Base-by-base conservation (phyloP, 225 moss, liverwort and hornwort genomes). In the Pseudoscleropodium purum region DNA sequence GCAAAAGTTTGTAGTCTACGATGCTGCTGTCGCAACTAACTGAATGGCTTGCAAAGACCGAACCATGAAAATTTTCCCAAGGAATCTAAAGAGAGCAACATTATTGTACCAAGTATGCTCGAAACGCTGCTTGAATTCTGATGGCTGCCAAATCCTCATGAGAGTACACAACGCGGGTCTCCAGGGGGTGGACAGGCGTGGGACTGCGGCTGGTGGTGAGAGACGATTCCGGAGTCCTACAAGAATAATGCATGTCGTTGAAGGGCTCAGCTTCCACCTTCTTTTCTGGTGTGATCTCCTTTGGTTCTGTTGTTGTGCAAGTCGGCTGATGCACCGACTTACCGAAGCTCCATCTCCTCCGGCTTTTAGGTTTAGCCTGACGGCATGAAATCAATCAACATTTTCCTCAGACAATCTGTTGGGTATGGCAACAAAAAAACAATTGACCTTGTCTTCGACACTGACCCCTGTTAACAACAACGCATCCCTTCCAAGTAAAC, bases 331-430 rank as follows among this genome's bases (percentile, higher is more conserved):
- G 94, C 65, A 92, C 90, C 18, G 95, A 93, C 79, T 96, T 98
- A 2, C 97, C 96, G 85, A 98, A 98, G 85, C 97, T 96, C 97
- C 97, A 98, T 89, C 94, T 94, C 72, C 94, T 97, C 89, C 95
- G 95, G 90, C 96, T 94, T 81, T 94, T 92, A 39, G 93, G 93
- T 88, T 97, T 99, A 54, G 90, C 93, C 96, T 99, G 94, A 70
- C 43, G 73, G 62, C 88, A 90, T 56, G 52, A 80, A 88, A 68
- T 31, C 34, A 21, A 34, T 34, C 66, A 17, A 27, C 36, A 19
- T 27, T 59, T 49, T 63, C 43, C 20, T 82, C 79, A 91, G 31
- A 47, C 52, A 75, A 77, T 76, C 51, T 66, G 57, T 86, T 52
- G n/a, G 49, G n/a, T 47, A 29, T 27, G 43, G 25, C 12, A 73